Evolutionary conservation across 345 rosid species (phyloP).

Genomic region (Carallia pectinifolia): DNA sequence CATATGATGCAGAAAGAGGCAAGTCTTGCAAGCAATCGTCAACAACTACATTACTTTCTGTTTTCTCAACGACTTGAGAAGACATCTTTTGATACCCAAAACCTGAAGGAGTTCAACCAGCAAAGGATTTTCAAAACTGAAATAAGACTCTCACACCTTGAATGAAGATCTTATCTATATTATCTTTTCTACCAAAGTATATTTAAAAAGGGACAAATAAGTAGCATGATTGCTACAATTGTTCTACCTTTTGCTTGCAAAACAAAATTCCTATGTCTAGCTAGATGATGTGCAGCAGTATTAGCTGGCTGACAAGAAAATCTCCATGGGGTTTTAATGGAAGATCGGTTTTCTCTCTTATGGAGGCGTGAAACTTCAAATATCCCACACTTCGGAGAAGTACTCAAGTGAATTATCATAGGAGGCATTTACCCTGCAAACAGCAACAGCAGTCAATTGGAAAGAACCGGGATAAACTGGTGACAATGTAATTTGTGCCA

Average conservation of each 20-base stretch:
- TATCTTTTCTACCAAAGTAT: not conserved
- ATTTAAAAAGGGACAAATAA: not conserved
- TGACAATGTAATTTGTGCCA: not conserved
- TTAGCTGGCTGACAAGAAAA: constrained; percentile 21
- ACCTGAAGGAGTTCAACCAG: constrained; percentile 37
- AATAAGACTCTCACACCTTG: not conserved
- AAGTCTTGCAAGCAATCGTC: constrained; percentile 36
- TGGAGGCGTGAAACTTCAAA: constrained; percentile 32
- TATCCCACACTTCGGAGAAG: constrained; percentile 31
- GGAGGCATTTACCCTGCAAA: constrained; percentile 36
- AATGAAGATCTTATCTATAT: not conserved
- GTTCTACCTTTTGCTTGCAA: constrained; percentile 14
- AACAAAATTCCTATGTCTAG: constrained; percentile 12
- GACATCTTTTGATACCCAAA: constrained; percentile 38
- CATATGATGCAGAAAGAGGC: constrained; percentile 55
- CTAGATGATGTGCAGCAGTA: constrained; percentile 5
- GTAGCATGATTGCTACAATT: not conserved
- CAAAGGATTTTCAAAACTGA: constrained; percentile 19
- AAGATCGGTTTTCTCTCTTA: constrained; percentile 21
- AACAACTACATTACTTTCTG: constrained; percentile 22
- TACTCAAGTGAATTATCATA: constrained; percentile 25
- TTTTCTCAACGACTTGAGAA: constrained; percentile 37
- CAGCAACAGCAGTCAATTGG: not conserved
- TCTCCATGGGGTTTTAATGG: constrained; percentile 14
- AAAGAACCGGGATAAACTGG: constrained; percentile 11